Base-by-base conservation (phyloP, 1,284 basidiomycete species). In the Phylloporus gajari region DNA sequence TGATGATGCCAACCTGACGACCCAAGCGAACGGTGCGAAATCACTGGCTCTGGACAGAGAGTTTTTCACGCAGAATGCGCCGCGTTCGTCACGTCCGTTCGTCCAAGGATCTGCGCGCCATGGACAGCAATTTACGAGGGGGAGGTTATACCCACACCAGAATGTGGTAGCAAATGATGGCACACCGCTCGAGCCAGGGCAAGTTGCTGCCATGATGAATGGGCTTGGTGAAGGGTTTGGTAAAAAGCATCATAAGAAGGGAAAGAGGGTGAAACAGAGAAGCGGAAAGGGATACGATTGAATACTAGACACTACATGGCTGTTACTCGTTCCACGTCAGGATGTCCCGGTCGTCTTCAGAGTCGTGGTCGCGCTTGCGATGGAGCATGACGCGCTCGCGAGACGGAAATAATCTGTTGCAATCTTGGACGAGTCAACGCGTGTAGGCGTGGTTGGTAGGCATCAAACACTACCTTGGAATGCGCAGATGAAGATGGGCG, bases 191-290 rank as follows among this genome's bases (percentile, higher is more conserved):
- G 84, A 82, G 58, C 86, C 86, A 17, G 88, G 85, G 21, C 84
- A 86, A 71, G 81, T 88, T 23, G 85, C 86, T 17, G 80, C 86
- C 3, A 82, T 90, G n/a, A 75, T 90, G 68, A 86, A 85, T 60
- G 87, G 40, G 83, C 69, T 82, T 84, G 60, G 86, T 81, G 32
- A 86, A 86, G 58, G 75, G 80, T 78, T 79, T 44, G 89, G 90
- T 30, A 98, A 98, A 87, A 97, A 96, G 82, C 93, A 94, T 78
- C 95, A 95, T 86, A 99, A 97, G 85, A 94, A 92, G 79, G 85
- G 89, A 85, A 92, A 95, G 88, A 86, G 92, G 70, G 90, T 89
- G 70, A 98, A 98, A 85, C 93, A 96, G 83, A 86, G 97, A 75
- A 96, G 94, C 78, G 97, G 97, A 38, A 93, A 91, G 79, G 97